Percentiles rank a stretch among this genome's conserved stretches.
Conservation (phyloP, 306 rosid species). For the Chamaecrista fasciculata region DNA sequence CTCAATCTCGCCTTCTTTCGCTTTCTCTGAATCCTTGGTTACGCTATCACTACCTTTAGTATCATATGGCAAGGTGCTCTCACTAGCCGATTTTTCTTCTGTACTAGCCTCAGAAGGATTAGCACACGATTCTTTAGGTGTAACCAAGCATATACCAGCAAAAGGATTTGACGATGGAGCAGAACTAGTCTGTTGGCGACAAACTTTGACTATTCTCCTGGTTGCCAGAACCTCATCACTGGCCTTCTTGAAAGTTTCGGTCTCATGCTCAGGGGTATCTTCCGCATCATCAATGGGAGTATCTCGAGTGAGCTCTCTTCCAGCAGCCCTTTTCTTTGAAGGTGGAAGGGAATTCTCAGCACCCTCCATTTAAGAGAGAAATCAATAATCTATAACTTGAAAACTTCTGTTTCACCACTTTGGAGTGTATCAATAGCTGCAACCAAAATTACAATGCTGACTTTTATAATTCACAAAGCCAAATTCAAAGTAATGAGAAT, state of each 20-base stretch:
- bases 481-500: neutral
- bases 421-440: conserved; percentile 36
- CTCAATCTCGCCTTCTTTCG: conserved; percentile 37
- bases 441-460: conserved; percentile 21
- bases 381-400: conserved; percentile 10
- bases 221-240: conserved; percentile 84
- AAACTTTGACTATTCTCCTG: conserved; percentile 82
- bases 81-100: conserved; percentile 39
- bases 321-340: conserved; percentile 93
- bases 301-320: conserved; percentile 80
- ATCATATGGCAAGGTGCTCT: conserved; percentile 29
- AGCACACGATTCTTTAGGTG: conserved; percentile 43
- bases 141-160: conserved; percentile 66
- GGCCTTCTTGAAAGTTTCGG: conserved; percentile 91
- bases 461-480: neutral
- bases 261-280: conserved; percentile 54
- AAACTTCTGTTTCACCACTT: conserved; percentile 3
- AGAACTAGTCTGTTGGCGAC: conserved; percentile 56
- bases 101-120: conserved; percentile 40
- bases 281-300: conserved; percentile 87
- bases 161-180: conserved; percentile 79
- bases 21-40: conserved; percentile 30
- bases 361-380: conserved; percentile 64
- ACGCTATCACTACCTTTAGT: conserved; percentile 33
- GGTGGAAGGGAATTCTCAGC: conserved; percentile 61